phyloP scores from a whole-genome alignment of 2,329 filamentous ascomycete species.

The Neonectria magnoliae region DNA sequence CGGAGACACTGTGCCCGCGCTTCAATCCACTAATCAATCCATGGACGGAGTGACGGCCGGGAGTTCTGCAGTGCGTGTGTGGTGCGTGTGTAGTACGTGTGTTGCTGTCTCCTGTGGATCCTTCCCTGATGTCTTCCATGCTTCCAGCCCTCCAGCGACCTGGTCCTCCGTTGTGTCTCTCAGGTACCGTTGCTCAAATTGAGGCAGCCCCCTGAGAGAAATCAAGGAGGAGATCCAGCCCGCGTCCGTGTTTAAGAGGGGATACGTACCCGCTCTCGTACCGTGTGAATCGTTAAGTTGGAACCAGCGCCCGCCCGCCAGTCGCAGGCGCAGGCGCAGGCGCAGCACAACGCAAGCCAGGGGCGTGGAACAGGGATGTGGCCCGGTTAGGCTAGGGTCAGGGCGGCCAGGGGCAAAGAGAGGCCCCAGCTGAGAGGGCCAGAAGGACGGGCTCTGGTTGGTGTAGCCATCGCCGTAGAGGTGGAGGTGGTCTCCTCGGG shows the following conservation, averaged over 20 bases:
- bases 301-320: constrained; percentile 22
- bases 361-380: constrained; percentile 12
- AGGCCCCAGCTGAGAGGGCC: background rate
- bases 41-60: no score
- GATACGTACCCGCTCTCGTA: constrained; percentile 12
- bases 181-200: background rate
- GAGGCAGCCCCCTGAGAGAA: background rate
- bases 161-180: background rate
- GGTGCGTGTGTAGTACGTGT: constrained; percentile 3
- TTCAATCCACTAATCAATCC: background rate
- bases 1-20: background rate
- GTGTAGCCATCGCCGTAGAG: background rate
- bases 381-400: background rate
- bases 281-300: constrained; percentile 12
- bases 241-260: background rate
- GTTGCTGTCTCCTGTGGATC: background rate
- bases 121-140: constrained; percentile 4
- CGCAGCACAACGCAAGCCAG: constrained; percentile 10
- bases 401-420: constrained; percentile 13
- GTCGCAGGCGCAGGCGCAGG: constrained; percentile 12
- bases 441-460: constrained; percentile 4
- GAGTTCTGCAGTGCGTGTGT: background rate
- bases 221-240: background rate
- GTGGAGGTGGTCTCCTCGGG: background rate
- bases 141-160: constrained; percentile 14